Evolutionary conservation across 2,329 filamentous ascomycete species (phyloP), one percentile per base, ranked within the genome.

Genomic region (Fusarium subglutinans): DNA sequence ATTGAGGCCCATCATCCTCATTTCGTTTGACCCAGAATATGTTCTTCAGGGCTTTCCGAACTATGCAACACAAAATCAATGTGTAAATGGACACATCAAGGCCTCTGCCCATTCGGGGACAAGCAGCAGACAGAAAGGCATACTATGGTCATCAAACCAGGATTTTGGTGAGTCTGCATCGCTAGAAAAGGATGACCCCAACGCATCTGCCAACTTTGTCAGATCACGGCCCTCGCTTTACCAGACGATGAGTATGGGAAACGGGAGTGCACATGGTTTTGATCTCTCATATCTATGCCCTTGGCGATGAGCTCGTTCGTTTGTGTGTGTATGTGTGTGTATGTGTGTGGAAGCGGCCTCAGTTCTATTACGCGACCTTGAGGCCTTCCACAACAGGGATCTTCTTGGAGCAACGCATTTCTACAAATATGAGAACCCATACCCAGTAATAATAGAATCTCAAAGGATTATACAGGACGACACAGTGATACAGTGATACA

Each of bases 11-110:
- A 40, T 81, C 35, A 50, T 79, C 7, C 66, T 81, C 53, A 53
- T 80, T 33, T 81, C 79, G 2, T 81, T 81, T 58, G 80, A 81
- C n/a, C 77, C 80, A 4, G 72, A 63, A 12, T 64, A 81, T 28
- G 65, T 70, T 35, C 63, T 81, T 18, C 63, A 69, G 15, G 70
- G 73, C 20, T 65, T 77, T 35, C 67, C 69, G 18, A 76, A 66
- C 24, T 66, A 72, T 41, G 38, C 33, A 40, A 37, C 55, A 35
- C 18, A 45, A 8, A 35, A 14, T 26, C 40, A 35, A 55, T 45
- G 43, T 24, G 18, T 45, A 37, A 55, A 24, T 22, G 20, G 22
- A 24, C 55, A 48, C 30, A 18, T 40, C 35, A n/a, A 33, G 24
- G 22, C 41, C 26, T 59, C 41, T 40, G 41, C 28, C 26, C 41